Percentiles rank a stretch among this genome's conserved stretches.
phyloP scores from a whole-genome alignment of 1,139 yeast species.

The Hyphopichia burtonii region DNA sequence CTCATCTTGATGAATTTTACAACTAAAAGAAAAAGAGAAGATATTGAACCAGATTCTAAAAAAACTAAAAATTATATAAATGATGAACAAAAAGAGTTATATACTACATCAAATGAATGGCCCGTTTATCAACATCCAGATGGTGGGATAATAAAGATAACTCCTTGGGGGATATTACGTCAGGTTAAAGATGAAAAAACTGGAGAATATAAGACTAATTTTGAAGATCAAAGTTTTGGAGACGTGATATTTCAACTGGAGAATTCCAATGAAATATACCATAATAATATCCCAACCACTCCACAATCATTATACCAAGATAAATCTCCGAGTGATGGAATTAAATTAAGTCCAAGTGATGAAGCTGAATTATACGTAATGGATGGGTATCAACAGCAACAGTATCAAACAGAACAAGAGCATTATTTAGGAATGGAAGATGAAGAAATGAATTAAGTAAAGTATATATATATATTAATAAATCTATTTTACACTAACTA shows the following conservation, averaged over 20 bases:
- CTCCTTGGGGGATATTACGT: constrained; percentile 57
- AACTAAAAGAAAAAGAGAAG: constrained; percentile 26
- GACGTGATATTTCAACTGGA: constrained; percentile 19
- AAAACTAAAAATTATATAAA: constrained; percentile 22
- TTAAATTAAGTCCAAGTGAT: constrained; percentile 35
- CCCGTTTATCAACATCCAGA: constrained; percentile 63
- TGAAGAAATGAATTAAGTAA: constrained; percentile 12
- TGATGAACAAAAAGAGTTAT: constrained; percentile 19
- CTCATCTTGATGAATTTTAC: not conserved
- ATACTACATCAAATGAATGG: constrained; percentile 46
- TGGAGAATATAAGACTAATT: constrained; percentile 40
- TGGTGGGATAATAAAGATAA: constrained; percentile 62
- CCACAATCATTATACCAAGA: constrained; percentile 8
- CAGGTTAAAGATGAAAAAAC: constrained; percentile 31
- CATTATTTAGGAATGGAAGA: constrained; percentile 39
- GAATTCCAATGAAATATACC: not conserved
- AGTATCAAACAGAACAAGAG: constrained; percentile 32
- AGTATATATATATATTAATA: not conserved
- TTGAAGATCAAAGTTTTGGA: constrained; percentile 42
- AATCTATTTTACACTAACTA: constrained; percentile 21
- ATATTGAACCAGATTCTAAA: constrained; percentile 19
- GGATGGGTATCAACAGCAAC: constrained; percentile 28
- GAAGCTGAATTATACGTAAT: constrained; percentile 44
- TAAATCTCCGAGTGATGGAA: constrained; percentile 4
- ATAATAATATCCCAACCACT: constrained; percentile 5